Conservation (phyloP, 176 grass and related monocot genomes). For the Coix lacrymajobi region DNA sequence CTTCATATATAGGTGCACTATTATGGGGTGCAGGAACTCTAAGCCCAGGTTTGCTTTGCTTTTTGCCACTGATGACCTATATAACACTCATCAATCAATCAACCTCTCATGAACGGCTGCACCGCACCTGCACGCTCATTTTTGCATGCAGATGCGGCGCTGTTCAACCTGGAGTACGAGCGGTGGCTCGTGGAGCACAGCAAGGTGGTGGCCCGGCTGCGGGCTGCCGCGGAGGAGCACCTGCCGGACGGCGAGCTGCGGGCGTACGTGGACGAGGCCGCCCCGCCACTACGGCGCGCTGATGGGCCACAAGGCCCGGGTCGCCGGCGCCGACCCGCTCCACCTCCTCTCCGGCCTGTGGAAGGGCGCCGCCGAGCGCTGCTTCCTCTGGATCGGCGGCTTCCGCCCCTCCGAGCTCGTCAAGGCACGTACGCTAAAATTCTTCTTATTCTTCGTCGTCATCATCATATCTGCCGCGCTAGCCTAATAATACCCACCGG, state of each 20-base stretch:
- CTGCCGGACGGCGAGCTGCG: slow-evolving; percentile 32
- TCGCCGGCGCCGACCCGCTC: slow-evolving; percentile 41
- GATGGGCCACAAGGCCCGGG: slow-evolving; percentile 30
- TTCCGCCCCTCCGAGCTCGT: slow-evolving; percentile 56
- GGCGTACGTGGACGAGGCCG: slow-evolving; percentile 29
- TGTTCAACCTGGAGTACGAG: slow-evolving; percentile 57
- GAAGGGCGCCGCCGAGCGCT: slow-evolving; percentile 45
- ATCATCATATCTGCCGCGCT: neutral
- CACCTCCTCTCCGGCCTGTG: slow-evolving; percentile 61
- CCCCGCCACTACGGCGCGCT: slow-evolving; percentile 40
- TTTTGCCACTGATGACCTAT: neutral
- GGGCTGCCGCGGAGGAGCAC: slow-evolving; percentile 45
- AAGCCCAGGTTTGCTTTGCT: slow-evolving; percentile 28
- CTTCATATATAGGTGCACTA: slow-evolving; percentile 21
- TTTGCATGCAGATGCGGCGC: slow-evolving; percentile 24
- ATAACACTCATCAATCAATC: no score
- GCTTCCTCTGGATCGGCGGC: slow-evolving; percentile 59
- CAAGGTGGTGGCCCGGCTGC: slow-evolving; percentile 35
- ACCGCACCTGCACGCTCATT: neutral
- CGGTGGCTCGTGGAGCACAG: slow-evolving; percentile 48
- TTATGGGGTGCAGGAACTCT: slow-evolving; percentile 32
- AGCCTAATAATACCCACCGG: neutral
- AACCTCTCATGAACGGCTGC: neutral
- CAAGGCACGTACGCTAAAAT: slow-evolving; percentile 25
- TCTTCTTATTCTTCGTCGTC: no score